Evolutionary conservation across 257 asterid genomes (phyloP).

Genomic region (Paraleonurus japonicus): DNA sequence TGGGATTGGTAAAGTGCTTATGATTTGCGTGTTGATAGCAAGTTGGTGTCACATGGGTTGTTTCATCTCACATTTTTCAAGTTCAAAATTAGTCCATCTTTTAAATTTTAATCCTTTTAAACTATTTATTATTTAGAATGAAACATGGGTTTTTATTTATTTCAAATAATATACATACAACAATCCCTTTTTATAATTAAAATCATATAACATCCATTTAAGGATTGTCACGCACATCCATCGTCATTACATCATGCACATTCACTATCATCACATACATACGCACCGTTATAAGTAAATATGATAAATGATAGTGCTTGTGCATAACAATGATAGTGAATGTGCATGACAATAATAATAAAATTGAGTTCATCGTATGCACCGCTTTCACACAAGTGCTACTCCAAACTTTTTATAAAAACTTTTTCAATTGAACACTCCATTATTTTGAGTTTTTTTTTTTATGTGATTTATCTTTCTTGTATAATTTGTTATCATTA

Average conservation of each 20-base stretch:
- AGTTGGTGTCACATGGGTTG: conserved; percentile 63
- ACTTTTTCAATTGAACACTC: too few species aligned
- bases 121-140: conserved; percentile 3
- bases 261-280: too few species aligned
- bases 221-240: too few species aligned
- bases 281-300: too few species aligned
- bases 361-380: too few species aligned
- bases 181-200: background rate
- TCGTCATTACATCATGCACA: too few species aligned
- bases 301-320: too few species aligned
- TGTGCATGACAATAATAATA: too few species aligned
- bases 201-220: background rate
- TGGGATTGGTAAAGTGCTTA: conserved; percentile 38
- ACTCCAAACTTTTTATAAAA: too few species aligned
- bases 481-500: background rate
- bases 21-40: conserved; percentile 37
- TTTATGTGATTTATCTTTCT: background rate
- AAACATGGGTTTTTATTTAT: background rate
- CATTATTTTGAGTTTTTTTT: too few species aligned
- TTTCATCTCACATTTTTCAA: conserved; percentile 25
- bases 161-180: background rate
- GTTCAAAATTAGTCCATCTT: background rate
- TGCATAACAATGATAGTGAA: too few species aligned
- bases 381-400: too few species aligned
- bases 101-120: background rate